Base-by-base conservation (phyloP, 139 green algal genomes). In the Pseudopediastrum boryanum region DNA sequence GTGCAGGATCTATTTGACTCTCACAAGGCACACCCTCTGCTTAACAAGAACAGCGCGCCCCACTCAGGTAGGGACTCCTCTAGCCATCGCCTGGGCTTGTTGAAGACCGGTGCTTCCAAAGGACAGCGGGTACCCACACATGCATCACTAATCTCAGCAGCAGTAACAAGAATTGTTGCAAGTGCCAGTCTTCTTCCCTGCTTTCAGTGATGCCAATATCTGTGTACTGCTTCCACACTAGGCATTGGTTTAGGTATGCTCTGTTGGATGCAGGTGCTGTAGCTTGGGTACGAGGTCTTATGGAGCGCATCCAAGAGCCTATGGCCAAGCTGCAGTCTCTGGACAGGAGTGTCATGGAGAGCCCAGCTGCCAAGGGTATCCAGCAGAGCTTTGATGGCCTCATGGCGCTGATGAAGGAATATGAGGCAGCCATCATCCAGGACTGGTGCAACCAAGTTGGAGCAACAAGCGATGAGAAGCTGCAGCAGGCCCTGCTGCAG, bases 291-390 rank as follows among this genome's bases (percentile, higher is more conserved):
- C 85, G 90, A 9, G 88, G 91, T 54, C 83, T 98, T 1, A 80
- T 89, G 48, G 90, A 93, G 79, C 89, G 94, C 61, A 88, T 98
- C n/a, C 80, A 93, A 80, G 87, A 90, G 78, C 94, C 94, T 35
- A 94, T 95, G 89, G 71, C 81, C 38, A 94, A 92, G 81, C 71
- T 96, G 48, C 61, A 71, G 10, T 42, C 79, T 13, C 75, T 89
- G 38, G 71, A 87, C 12, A 48, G 86, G 93, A 44, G 16, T 44
- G 74, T 92, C 12, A 71, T 92, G 68, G 83, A 94, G 59, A 85
- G 72, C 9, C 91, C 96, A 39, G 85, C 90, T 64, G 88, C 78
- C 16, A 79, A 87, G 46, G 86, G 92, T 51, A 89, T 93, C 21
- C 76, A 84, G 73, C 78, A 81, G 25, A 71, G 81, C 36, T 95